Evolutionary conservation across 441 rosid genomes (phyloP), one percentile per base, ranked within the genome.

Genomic region (Viola pubescens): DNA sequence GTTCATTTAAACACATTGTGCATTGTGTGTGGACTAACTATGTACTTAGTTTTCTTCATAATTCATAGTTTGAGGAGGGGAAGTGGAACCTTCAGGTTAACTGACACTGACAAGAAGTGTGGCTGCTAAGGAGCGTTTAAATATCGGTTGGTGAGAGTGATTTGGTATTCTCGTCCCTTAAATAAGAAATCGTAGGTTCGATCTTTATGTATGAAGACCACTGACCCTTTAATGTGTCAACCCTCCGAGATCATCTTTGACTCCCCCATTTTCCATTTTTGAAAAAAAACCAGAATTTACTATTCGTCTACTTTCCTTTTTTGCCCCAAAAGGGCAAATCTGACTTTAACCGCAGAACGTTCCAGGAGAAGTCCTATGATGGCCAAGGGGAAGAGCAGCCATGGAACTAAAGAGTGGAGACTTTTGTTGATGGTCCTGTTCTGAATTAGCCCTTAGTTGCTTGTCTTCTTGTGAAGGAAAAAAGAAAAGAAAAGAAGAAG

Each of bases 321-420:
- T 11, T 12, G 46, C 41, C 37, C 19, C 58, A n/a, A 10, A 13
- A 42, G 52, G 62, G 34, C 44, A 58, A 46, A 37, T 47, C 52
- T 45, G 38, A 34, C 57, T 66, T 58, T 8, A 37, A 26, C 6
- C n/a, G 58, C 42, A 40, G 46, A 38, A 54, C 40, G 58, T 54
- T 54, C 58, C 5, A 43, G 19, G 61, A 57, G 45, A 56, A 40
- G 48, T 39, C 16, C 11, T 4, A 48, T 4, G 7, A 0, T 48
- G 61, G 39, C 42, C 19, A 45, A 48, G 52, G 51, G 19, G 41
- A 44, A 9, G 26, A 26, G 2, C 34, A 26, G 34, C 34, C 34
- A 26, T 26, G 34, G 34, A 26, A 26, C 34, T 26, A 26, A 26
- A 26, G 34, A 26, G 34, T 13, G 52, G 8, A 0, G 26, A 48